Evolutionary conservation across 108 stramenopile species (phyloP).

Genomic region (Skeletonema menzelii): DNA sequence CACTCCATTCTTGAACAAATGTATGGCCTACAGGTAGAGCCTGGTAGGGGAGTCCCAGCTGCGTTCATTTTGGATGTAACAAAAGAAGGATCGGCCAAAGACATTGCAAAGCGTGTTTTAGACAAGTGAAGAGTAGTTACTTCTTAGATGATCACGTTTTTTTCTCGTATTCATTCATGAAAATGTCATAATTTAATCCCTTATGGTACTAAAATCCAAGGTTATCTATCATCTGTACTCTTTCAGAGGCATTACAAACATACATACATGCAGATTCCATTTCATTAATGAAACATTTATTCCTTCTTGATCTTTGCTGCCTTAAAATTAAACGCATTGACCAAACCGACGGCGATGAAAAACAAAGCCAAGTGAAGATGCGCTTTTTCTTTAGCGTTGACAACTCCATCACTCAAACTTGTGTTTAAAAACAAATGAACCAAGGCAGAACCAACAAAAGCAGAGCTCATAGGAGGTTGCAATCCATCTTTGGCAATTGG

Average conservation of each 20-base stretch:
- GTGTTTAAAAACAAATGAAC: conserved; percentile 76
- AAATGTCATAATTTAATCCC: not conserved
- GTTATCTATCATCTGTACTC: not conserved
- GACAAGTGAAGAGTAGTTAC: not conserved
- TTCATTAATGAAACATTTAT: not conserved
- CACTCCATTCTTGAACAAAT: conserved; percentile 70
- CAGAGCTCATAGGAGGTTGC: conserved; percentile 75
- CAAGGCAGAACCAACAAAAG: conserved; percentile 72
- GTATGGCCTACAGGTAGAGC: conserved; percentile 33
- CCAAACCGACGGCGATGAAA: conserved; percentile 69
- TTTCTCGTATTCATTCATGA: not conserved
- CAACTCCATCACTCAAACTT: conserved; percentile 63
- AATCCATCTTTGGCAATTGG: conserved; percentile 76
- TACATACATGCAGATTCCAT: not conserved
- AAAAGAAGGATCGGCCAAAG: conserved; percentile 20
- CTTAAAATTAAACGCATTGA: conserved; percentile 31
- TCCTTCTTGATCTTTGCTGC: conserved; percentile 39
- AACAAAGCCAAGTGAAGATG: conserved; percentile 70
- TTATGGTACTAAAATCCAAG: not conserved
- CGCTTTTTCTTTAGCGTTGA: conserved; percentile 64
- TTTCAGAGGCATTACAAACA: not conserved
- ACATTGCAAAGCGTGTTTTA: conserved; percentile 25
- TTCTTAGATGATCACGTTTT: not conserved
- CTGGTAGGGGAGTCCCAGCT: conserved; percentile 23
- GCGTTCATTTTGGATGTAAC: conserved; percentile 30